A percentile compares a stretch with the other conserved stretches of the same genome.
Evolutionary conservation across 495 filamentous ascomycete species (phyloP).

Genomic region (Tuber aestivum): DNA sequence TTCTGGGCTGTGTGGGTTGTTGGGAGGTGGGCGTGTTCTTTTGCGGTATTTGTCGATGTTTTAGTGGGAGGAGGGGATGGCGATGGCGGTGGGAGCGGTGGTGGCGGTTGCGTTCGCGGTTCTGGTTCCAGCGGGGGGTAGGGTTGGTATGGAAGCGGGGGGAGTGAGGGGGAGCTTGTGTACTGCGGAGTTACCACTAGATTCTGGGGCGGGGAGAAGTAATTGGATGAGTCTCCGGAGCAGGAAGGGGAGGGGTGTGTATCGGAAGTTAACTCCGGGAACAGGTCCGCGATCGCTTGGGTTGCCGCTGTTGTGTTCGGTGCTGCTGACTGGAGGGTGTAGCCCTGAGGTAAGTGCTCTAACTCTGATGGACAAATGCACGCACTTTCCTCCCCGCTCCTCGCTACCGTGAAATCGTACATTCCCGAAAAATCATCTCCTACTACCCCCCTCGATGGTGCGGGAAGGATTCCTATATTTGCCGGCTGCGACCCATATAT

Average conservation of each 20-base stretch:
- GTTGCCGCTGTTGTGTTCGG: constrained; percentile 18
- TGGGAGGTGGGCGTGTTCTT: not conserved
- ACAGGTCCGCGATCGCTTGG: constrained; percentile 24
- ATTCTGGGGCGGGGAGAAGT: not conserved
- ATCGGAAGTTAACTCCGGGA: constrained; percentile 15
- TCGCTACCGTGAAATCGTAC: not conserved
- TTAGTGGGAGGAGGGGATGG: not conserved
- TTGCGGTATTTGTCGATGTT: not conserved
- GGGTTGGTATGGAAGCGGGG: not conserved
- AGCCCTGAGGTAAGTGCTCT: not conserved
- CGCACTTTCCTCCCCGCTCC: not conserved
- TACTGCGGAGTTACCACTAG: not conserved
- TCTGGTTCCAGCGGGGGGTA: not conserved
- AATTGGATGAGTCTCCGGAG: not conserved
- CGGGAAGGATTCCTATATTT: not conserved
- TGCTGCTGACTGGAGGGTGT: not conserved
- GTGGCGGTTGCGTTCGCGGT: constrained; percentile 1
- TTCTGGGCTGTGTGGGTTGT: constrained; percentile 42
- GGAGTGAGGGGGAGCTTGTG: not conserved
- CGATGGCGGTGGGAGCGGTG: not conserved
- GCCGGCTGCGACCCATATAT: not conserved
- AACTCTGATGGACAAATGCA: not conserved
- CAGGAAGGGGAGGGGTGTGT: not conserved
- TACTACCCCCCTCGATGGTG: not conserved
- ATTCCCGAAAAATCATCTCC: not conserved